Evolutionary conservation across 2,329 filamentous ascomycete species (phyloP).

Genomic region (Diaporthe sp.): DNA sequence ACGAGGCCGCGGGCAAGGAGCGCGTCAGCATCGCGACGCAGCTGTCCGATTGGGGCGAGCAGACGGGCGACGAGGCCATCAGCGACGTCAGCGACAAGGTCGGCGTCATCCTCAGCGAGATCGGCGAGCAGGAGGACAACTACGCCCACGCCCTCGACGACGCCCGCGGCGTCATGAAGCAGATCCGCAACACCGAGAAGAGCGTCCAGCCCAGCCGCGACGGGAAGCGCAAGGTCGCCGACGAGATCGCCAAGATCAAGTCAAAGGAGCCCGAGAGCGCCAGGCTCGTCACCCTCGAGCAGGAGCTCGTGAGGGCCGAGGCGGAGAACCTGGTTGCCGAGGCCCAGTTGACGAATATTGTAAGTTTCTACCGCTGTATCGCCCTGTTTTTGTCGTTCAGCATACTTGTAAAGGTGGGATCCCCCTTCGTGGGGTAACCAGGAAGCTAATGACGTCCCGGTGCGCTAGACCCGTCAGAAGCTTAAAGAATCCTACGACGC

Average conservation of each 20-base stretch:
- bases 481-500: constrained; percentile 94
- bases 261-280: constrained; percentile 90
- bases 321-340: constrained; percentile 96
- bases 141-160: constrained; percentile 92
- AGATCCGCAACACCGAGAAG: constrained; percentile 94
- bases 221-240: constrained; percentile 86
- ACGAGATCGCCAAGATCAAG: constrained; percentile 94
- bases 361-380: constrained; percentile 60
- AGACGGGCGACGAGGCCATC: constrained; percentile 87
- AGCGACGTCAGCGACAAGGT: constrained; percentile 96
- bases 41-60: constrained; percentile 96
- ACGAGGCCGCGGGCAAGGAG: constrained; percentile 88
- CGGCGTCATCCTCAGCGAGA: constrained; percentile 89
- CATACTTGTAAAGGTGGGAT: not conserved
- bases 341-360: constrained; percentile 94
- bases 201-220: constrained; percentile 95
- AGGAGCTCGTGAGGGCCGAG: constrained; percentile 95
- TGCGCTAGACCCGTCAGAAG: constrained; percentile 85
- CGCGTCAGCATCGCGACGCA: constrained; percentile 88
- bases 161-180: constrained; percentile 84
- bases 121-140: constrained; percentile 92
- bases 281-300: constrained; percentile 87
- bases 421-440: not conserved
- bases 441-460: not conserved
- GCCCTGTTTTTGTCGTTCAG: not conserved